Conservation (phyloP, 2,329 filamentous ascomycete species). For the Xenoacremonium recifei region DNA sequence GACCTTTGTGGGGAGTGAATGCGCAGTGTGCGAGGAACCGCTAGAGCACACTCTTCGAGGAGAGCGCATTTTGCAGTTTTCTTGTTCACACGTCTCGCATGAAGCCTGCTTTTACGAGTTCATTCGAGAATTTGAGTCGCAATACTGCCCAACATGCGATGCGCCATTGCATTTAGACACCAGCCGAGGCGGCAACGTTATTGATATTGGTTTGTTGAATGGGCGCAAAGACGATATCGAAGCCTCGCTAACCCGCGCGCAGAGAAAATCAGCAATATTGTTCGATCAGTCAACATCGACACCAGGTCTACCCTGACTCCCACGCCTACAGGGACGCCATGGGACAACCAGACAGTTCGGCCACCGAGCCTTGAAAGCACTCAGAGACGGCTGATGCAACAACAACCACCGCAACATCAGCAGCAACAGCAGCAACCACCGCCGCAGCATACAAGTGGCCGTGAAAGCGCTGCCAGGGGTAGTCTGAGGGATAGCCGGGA, state of each 20-base stretch:
- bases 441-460: slow-evolving; percentile 22
- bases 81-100: slow-evolving; percentile 94
- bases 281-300: slow-evolving; percentile 74
- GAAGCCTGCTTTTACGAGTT: slow-evolving; percentile 99
- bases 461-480: slow-evolving; percentile 38
- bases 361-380: slow-evolving; percentile 49
- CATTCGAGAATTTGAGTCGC: slow-evolving; percentile 89
- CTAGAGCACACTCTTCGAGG: slow-evolving; percentile 92
- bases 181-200: slow-evolving; percentile 85
- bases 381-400: slow-evolving; percentile 31
- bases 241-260: slow-evolving; percentile 25
- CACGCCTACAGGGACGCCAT: slow-evolving; percentile 60
- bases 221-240: slow-evolving; percentile 14
- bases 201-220: slow-evolving; percentile 72
- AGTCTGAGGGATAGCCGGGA: slow-evolving; percentile 52
- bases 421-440: slow-evolving; percentile 18
- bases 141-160: slow-evolving; percentile 92
- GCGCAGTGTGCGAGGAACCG: slow-evolving; percentile 94
- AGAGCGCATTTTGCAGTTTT: slow-evolving; percentile 92
- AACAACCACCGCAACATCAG: slow-evolving; percentile 18
- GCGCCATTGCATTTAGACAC: slow-evolving; percentile 89
- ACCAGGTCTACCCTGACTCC: slow-evolving; percentile 50
- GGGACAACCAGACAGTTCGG: slow-evolving; percentile 62
- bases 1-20: slow-evolving; percentile 93
- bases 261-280: slow-evolving; percentile 96